Conservation (phyloP, 495 filamentous ascomycete genomes). For the Thermochaetoides thermophila region DNA sequence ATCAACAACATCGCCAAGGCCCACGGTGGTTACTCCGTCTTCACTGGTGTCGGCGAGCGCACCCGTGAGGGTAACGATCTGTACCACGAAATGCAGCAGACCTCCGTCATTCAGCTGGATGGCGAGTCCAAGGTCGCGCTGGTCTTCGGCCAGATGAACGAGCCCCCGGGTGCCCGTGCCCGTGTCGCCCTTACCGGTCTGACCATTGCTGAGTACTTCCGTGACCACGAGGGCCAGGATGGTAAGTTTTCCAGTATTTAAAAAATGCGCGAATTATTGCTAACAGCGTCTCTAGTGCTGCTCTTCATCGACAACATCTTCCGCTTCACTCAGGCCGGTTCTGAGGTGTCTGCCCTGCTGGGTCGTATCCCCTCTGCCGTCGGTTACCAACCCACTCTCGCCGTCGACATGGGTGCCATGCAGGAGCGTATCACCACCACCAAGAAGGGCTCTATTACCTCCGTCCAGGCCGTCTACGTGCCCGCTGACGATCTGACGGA, state of each 20-base stretch:
- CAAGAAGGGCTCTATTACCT: slow-evolving; percentile 98
- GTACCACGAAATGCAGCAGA: slow-evolving; percentile 99
- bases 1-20: slow-evolving; percentile 99
- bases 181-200: slow-evolving; percentile 93
- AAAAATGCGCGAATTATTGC: too few species aligned
- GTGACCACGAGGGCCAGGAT: slow-evolving; percentile 96
- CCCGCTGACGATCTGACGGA: slow-evolving; percentile 99
- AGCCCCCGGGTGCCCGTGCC: slow-evolving; percentile 97
- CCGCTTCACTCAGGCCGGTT: slow-evolving; percentile 86
- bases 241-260: slow-evolving; percentile 27
- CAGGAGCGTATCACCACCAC: slow-evolving; percentile 99
- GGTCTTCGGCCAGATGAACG: slow-evolving; percentile 99
- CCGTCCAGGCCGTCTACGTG: slow-evolving; percentile 99
- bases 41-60: slow-evolving; percentile 99
- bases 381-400: slow-evolving; percentile 99
- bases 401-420: slow-evolving; percentile 99
- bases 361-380: slow-evolving; percentile 99
- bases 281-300: background rate
- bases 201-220: slow-evolving; percentile 92
- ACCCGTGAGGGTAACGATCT: slow-evolving; percentile 99
- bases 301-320: background rate
- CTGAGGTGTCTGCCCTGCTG: slow-evolving; percentile 97
- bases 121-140: slow-evolving; percentile 99
- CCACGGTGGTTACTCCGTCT: slow-evolving; percentile 99
- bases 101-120: slow-evolving; percentile 95